A percentile compares a stretch with the other conserved stretches of the same genome.
Evolutionary conservation across 305 asterid species (phyloP).

Genomic region (Solanum hybrid): DNA sequence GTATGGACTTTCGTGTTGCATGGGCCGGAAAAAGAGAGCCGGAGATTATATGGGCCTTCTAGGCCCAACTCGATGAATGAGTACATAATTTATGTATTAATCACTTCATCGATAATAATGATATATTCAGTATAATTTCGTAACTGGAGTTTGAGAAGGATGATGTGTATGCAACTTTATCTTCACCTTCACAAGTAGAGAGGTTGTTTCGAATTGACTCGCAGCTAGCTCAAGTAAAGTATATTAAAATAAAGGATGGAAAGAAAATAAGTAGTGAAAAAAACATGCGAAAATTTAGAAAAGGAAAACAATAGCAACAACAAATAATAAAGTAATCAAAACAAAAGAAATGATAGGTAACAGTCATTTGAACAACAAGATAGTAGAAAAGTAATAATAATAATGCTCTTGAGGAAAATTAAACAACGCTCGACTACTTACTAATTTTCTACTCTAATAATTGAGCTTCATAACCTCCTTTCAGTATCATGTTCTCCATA

Average conservation of each 20-base stretch:
- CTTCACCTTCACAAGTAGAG: background rate
- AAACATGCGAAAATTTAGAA: background rate
- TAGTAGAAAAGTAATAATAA: background rate
- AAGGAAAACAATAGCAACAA: background rate
- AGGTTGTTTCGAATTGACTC: background rate
- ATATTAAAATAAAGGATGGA: background rate
- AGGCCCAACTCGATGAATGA: background rate
- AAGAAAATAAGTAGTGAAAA: background rate
- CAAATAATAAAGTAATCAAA: background rate
- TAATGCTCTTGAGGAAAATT: background rate
- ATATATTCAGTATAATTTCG: too few species aligned
- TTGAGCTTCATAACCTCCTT: background rate
- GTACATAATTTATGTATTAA: background rate
- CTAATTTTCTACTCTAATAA: background rate
- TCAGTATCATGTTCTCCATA: fast-evolving
- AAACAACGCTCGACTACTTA: background rate
- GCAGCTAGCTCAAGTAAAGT: background rate
- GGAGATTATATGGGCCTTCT: background rate
- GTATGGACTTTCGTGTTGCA: background rate
- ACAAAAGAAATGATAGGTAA: background rate
- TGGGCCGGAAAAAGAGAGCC: background rate
- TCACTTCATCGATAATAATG: background rate
- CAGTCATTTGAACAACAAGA: background rate
- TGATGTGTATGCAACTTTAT: background rate
- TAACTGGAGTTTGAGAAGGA: background rate